Base-by-base conservation (phyloP, 306 rosid genomes). In the Argentina anserina region DNA sequence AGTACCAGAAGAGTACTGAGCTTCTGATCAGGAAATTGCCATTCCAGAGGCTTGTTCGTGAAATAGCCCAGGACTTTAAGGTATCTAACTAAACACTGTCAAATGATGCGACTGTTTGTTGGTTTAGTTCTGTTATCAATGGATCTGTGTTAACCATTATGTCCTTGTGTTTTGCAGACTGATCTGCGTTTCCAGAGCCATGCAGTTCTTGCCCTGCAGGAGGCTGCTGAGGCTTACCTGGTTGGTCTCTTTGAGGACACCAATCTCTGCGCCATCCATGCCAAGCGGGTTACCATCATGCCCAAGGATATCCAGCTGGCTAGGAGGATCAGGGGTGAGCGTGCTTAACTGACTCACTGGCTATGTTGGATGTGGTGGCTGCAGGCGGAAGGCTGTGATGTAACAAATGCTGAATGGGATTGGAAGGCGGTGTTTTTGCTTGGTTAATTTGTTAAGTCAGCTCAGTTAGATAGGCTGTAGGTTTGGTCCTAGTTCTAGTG, bases 121-220 rank as follows among this genome's bases (percentile, higher is more conserved):
- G 12, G 3, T 2, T 5, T 7, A 4, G 29, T 3, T 12, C 0
- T 69, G 4, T 5, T 0, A 11, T 0, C 0, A 0, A 28, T 15
- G 17, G 1, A 7, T 37, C 0, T 42, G 58, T 26, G 40, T 5
- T 20, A 2, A 39, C 9, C 2, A 1, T 5, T 67, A 9, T 73
- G 3, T 12, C 25, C 6, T 60, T 33, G 23, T 8, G 25, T 9
- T 63, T 63, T 66, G 82, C 87, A 93, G 98, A 93, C 97, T 50
- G 98, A 93, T 41, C 83, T 93, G 18, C 98, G 97, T 75, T 93
- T 93, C 85, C 98, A 93, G 90, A 93, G 98, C 41, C 98, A 93
- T 18, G 98, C 97, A 10, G 98, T 93, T 3, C 79, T 93, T 49
- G 98, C 98, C 0, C 73, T 93, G 75, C 96, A 93, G 84, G 98